A percentile compares a stretch with the other conserved stretches of the same genome.
Evolutionary conservation across 2,329 filamentous ascomycete genomes (phyloP).

Genomic region (Madurella mycetomatis): DNA sequence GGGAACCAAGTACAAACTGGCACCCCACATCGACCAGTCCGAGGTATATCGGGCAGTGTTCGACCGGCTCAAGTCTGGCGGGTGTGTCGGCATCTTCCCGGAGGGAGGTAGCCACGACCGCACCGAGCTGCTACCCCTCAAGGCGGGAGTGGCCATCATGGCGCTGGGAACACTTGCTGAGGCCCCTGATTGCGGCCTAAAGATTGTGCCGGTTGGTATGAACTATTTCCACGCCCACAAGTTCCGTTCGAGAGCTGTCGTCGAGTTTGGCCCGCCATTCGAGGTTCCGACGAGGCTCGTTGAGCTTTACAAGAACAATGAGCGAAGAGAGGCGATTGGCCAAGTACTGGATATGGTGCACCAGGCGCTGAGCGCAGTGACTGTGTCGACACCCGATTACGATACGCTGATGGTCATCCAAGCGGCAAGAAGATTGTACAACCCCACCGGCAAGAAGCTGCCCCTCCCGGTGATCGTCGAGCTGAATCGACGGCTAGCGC

Average conservation of each 20-base stretch:
- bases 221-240: constrained; percentile 99
- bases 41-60: constrained; percentile 94
- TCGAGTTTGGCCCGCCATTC: constrained; percentile 89
- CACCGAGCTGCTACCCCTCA: constrained; percentile 83
- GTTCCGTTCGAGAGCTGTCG: constrained; percentile 90
- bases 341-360: constrained; percentile 82
- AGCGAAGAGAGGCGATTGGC: constrained; percentile 82
- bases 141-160: constrained; percentile 98
- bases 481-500: constrained; percentile 83
- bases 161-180: constrained; percentile 84
- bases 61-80: constrained; percentile 71
- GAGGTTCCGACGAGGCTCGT: constrained; percentile 80
- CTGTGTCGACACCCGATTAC: constrained; percentile 88
- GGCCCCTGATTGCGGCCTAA: constrained; percentile 80
- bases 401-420: constrained; percentile 97
- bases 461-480: constrained; percentile 90
- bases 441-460: constrained; percentile 88
- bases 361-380: constrained; percentile 79
- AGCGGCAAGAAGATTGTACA: constrained; percentile 88
- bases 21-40: constrained; percentile 90
- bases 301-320: constrained; percentile 75
- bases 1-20: constrained; percentile 80
- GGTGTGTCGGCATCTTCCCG: constrained; percentile 93
- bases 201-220: constrained; percentile 96
- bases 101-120: constrained; percentile 96